Evolutionary conservation across 768 basidiomycete genomes (phyloP).

Genomic region (Phanerochaete carnosa): DNA sequence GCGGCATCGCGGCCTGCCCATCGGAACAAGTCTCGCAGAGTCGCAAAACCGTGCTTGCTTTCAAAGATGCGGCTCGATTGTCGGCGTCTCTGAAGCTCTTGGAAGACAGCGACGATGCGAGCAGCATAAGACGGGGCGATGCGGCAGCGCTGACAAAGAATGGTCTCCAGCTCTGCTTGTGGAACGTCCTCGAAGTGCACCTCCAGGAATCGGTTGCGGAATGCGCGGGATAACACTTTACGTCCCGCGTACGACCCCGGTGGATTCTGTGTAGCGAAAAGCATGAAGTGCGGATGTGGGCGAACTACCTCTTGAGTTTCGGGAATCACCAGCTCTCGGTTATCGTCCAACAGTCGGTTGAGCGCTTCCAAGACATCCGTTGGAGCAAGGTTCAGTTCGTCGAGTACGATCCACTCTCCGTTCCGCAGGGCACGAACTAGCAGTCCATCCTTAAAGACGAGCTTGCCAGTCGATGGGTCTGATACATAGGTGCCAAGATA

Average conservation of each 20-base stretch:
- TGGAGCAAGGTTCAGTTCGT: slow-evolving; percentile 95
- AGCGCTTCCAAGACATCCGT: slow-evolving; percentile 97
- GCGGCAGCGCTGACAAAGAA: slow-evolving; percentile 86
- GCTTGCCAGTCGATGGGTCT: slow-evolving; percentile 87
- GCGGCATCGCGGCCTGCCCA: slow-evolving; percentile 93
- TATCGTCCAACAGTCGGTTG: slow-evolving; percentile 95
- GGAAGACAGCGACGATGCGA: slow-evolving; percentile 88
- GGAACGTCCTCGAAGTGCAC: slow-evolving; percentile 98
- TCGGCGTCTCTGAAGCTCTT: slow-evolving; percentile 87
- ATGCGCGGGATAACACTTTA: slow-evolving; percentile 92
- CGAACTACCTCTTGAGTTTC: slow-evolving; percentile 94
- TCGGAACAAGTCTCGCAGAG: slow-evolving; percentile 93
- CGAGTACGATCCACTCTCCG: slow-evolving; percentile 97
- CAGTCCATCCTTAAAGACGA: slow-evolving; percentile 92
- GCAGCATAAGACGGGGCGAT: slow-evolving; percentile 94
- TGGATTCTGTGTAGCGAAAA: slow-evolving; percentile 98
- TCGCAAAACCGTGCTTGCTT: slow-evolving; percentile 95
- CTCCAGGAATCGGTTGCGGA: slow-evolving; percentile 96
- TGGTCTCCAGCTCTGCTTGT: slow-evolving; percentile 87
- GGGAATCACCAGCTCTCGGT: slow-evolving; percentile 91
- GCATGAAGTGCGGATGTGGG: slow-evolving; percentile 95
- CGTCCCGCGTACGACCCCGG: slow-evolving; percentile 93
- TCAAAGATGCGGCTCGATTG: slow-evolving; percentile 93
- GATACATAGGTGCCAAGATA: slow-evolving; percentile 97
- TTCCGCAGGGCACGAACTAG: slow-evolving; percentile 87